phyloP scores from a whole-genome alignment of 495 filamentous ascomycete genomes.

The Thozetella sp. region DNA sequence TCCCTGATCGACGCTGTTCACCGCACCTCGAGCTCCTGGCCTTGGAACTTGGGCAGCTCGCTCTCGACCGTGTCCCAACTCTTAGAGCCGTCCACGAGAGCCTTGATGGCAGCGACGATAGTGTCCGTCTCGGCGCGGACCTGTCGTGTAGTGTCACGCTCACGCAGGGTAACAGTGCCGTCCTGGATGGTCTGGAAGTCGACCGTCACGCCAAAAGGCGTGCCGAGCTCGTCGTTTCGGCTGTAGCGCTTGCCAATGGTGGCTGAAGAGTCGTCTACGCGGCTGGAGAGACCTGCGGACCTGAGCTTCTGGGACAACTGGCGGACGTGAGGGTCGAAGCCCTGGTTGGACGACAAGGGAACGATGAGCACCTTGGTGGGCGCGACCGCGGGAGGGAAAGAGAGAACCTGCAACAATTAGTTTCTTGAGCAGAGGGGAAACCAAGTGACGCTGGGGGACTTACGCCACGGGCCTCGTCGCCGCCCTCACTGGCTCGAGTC shows the following conservation, averaged over 20 bases:
- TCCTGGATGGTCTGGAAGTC: constrained; percentile 80
- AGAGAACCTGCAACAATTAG: constrained; percentile 55
- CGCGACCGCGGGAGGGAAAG: constrained; percentile 72
- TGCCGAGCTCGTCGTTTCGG: constrained; percentile 75
- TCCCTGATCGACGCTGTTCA: not conserved
- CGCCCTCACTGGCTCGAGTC: constrained; percentile 65
- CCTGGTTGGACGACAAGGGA: constrained; percentile 63
- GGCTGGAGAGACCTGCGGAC: constrained; percentile 59
- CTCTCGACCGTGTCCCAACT: constrained; percentile 60
- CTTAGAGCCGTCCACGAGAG: constrained; percentile 59
- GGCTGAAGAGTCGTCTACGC: constrained; percentile 68
- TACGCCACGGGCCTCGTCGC: constrained; percentile 70
- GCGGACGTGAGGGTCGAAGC: constrained; percentile 60
- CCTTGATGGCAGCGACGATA: constrained; percentile 63
- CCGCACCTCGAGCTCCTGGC: constrained; percentile 47
- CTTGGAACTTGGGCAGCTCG: constrained; percentile 63
- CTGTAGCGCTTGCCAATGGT: constrained; percentile 77
- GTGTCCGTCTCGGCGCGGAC: constrained; percentile 65
- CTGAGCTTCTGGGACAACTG: constrained; percentile 62
- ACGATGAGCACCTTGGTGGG: constrained; percentile 79
- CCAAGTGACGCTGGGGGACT: constrained; percentile 27
- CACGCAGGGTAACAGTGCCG: constrained; percentile 69
- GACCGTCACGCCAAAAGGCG: constrained; percentile 69
- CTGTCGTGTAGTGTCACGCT: constrained; percentile 73
- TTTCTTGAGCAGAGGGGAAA: constrained; percentile 15